Evolutionary conservation across 805 yeast genomes (phyloP), one percentile per base, ranked within the genome.

Genomic region (Maudiozyma turicensis): DNA sequence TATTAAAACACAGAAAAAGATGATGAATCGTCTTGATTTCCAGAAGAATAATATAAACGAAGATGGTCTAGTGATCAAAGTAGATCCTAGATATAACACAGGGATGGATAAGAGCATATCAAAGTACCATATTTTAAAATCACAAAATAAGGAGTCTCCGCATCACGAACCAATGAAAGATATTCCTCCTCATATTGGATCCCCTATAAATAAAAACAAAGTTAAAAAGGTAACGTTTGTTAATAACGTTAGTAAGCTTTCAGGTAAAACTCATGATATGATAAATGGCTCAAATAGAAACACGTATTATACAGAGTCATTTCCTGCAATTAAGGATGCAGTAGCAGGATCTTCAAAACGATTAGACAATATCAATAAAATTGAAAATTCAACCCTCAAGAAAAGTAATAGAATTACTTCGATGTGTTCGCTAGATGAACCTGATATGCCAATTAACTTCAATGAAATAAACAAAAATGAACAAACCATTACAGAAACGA

Each of bases 151-250:
- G 26, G 26, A 20, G 26, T 4, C 26, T 20, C 4, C 26, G 4
- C 26, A 20, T 20, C 26, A 20, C 4, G 26, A 20, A 20, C 26
- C 26, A 20, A 20, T 20, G 4, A 20, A 20, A 20, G 26, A 20
- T 20, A 20, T 20, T 20, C 26, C 26, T 20, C 26, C 26, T 20
- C 26, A 20, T 20, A 20, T 20, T 20, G 26, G 26, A 20, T 20
- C 26, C 26, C 26, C 26, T 20, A 20, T 20, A 20, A 33, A 34
- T 32, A 26, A 11, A 2, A 46, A 31, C 32, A 49, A 44, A 20
- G 33, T 46, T 30, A 49, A 35, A 33, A 49, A 49, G 31, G 11
- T 49, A 11, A 44, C 49, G 6, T 49, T 49, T 26, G 38, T 35
- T 35, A 35, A 35, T 13, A 35, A 11, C 8, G 38, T 35, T 5